A percentile compares a stretch with the other conserved stretches of the same genome.
Conservation (phyloP, 2,329 filamentous ascomycete species). For the Colletotrichum neosansevieriae region DNA sequence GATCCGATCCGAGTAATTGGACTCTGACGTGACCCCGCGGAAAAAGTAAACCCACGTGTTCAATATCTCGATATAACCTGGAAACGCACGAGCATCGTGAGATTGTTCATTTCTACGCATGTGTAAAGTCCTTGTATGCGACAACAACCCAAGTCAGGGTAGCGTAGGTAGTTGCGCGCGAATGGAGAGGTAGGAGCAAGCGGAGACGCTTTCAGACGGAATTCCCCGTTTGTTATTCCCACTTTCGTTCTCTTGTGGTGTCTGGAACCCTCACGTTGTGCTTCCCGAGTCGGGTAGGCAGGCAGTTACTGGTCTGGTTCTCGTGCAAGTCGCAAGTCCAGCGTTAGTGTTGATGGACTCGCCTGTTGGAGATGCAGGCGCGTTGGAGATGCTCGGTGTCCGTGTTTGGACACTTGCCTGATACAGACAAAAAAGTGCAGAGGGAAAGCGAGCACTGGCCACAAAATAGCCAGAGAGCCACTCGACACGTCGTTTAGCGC, state of each 20-base stretch:
- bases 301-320: background rate
- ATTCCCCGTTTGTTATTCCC: background rate
- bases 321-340: background rate
- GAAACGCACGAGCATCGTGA: slow-evolving; percentile 4
- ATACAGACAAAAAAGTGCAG: background rate
- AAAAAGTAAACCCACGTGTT: slow-evolving; percentile 32
- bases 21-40: background rate
- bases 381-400: background rate
- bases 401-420: slow-evolving; percentile 4
- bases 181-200: background rate
- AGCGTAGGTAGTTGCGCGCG: background rate
- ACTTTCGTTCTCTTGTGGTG: background rate
- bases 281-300: slow-evolving; percentile 13
- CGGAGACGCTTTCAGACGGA: no score
- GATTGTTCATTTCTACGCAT: background rate
- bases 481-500: slow-evolving; percentile 2
- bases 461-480: background rate
- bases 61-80: slow-evolving; percentile 6
- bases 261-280: background rate
- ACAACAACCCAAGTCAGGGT: background rate
- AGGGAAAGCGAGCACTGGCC: background rate
- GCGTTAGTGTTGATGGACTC: background rate
- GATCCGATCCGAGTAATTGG: background rate
- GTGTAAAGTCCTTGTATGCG: background rate
- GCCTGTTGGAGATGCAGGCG: slow-evolving; percentile 7